Evolutionary conservation across 768 basidiomycete species (phyloP), one percentile per base, ranked within the genome.

Genomic region (Lanmaoa pseudosensibilis): DNA sequence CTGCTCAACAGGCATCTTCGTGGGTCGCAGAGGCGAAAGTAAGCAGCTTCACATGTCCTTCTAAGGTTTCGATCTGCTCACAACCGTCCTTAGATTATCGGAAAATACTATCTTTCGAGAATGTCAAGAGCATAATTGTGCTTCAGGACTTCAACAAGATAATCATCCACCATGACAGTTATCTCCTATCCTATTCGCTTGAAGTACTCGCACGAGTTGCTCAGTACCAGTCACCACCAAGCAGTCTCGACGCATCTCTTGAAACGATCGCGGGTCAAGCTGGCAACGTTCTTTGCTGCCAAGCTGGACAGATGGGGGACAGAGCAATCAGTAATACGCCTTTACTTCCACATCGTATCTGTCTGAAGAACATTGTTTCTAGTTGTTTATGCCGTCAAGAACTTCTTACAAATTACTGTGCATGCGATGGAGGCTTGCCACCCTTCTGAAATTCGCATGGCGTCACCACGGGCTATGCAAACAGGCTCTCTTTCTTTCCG

Each of bases 351-450:
- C 37, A 5, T 30, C 55, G 19, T 46, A 40, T 51, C 38, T 40
- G 25, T 54, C 56, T 65, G 19, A 59, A 37, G 15, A 53, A 11
- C 41, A 11, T 27, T 51, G 18, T 55, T 38, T 60, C 40, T 18
- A 92, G 92, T 92, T 46, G 76, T 91, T 15, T 91, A 84, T 67
- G 82, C 84, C 27, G 9, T 80, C 75, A 55, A 90, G 86, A 73
- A 78, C 78, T 56, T 85, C 40, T 69, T 90, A 40, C 82, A 88
- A 55, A 70, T 79, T 3, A 83, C 81, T 3, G 69, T 93, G 30
- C 78, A 88, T 58, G 76, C 81, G 12, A 58, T 90, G 16, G 88
- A 92, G 69, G 81, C 79, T 3, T 69, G 80, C 41, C 72, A 76
- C 55, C 67, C 74, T 8, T 67, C 70, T 16, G 79, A 80, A 23